Evolutionary conservation across 2,329 filamentous ascomycete species (phyloP).

Genomic region (Stemphylium vesicarium): DNA sequence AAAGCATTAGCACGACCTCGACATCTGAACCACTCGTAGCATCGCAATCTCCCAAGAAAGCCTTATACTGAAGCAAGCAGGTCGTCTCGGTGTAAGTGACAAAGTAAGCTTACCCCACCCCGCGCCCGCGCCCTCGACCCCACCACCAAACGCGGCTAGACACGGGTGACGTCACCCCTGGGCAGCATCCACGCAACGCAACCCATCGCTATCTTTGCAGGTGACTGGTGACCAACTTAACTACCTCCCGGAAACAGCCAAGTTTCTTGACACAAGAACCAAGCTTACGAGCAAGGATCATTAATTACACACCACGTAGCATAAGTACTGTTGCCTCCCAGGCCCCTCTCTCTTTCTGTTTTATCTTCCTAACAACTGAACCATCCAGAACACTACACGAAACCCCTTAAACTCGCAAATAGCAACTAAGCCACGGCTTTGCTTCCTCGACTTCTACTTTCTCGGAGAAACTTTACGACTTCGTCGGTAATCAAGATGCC

Average conservation of each 20-base stretch:
- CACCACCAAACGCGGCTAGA: constrained; percentile 16
- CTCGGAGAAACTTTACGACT: not conserved
- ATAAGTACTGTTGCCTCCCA: constrained; percentile 17
- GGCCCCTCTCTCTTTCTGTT: not conserved
- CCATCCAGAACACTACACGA: not conserved
- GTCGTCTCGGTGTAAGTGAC: not conserved
- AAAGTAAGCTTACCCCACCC: not conserved
- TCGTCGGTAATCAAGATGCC: constrained; percentile 50
- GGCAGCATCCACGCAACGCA: constrained; percentile 7
- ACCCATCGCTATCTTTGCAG: constrained; percentile 8
- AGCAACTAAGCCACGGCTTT: constrained; percentile 5
- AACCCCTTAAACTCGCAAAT: not conserved
- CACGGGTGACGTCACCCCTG: constrained; percentile 30
- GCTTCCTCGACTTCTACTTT: not conserved
- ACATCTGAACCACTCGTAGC: not conserved
- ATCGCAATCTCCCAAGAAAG: no score
- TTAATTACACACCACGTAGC: not conserved
- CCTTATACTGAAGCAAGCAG: no score
- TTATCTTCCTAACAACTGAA: not conserved
- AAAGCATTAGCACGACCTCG: not conserved
- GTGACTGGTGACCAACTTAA: constrained; percentile 17
- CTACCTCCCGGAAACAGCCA: constrained; percentile 17
- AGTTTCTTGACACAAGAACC: constrained; percentile 11
- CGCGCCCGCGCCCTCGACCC: constrained; percentile 4
- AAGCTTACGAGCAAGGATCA: constrained; percentile 14